Conservation (phyloP, 345 rosid species). For the Eucalyptus cloeziana region DNA sequence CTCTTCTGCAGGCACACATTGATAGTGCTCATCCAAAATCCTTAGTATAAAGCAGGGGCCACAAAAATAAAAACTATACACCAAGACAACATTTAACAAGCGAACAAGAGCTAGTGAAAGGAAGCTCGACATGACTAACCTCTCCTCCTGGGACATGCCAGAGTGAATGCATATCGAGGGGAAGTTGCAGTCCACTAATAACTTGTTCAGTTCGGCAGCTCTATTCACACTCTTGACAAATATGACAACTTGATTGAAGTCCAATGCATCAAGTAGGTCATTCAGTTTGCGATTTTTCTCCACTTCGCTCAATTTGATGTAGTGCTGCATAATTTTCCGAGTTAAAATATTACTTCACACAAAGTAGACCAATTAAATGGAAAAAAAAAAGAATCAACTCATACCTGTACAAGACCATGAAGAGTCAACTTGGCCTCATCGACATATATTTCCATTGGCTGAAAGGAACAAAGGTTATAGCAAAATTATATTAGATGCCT, state of each 20-base stretch:
- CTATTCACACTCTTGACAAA: slow-evolving; percentile 96
- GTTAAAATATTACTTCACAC: not conserved
- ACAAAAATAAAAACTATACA: not conserved
- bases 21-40: not conserved
- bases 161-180: slow-evolving; percentile 99
- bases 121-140: slow-evolving; percentile 18
- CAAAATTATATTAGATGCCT: slow-evolving; percentile 59
- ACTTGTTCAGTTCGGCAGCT: slow-evolving; percentile 89
- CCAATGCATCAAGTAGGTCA: slow-evolving; percentile 96
- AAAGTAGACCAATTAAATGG: not conserved
- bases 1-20: not conserved
- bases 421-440: slow-evolving; percentile 99
- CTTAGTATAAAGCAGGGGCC: not conserved
- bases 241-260: slow-evolving; percentile 97
- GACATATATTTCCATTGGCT: slow-evolving; percentile 99
- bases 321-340: slow-evolving; percentile 46
- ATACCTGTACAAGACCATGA: slow-evolving; percentile 97
- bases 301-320: slow-evolving; percentile 85
- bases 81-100: not conserved
- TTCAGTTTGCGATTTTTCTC: slow-evolving; percentile 98
- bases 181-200: slow-evolving; percentile 90
- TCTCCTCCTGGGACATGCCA: slow-evolving; percentile 99
- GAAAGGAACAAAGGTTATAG: slow-evolving; percentile 73
- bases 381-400: not conserved
- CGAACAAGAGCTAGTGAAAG: not conserved